Conservation (phyloP, 2,329 filamentous ascomycete species). For the Lecanosticta acicola region DNA sequence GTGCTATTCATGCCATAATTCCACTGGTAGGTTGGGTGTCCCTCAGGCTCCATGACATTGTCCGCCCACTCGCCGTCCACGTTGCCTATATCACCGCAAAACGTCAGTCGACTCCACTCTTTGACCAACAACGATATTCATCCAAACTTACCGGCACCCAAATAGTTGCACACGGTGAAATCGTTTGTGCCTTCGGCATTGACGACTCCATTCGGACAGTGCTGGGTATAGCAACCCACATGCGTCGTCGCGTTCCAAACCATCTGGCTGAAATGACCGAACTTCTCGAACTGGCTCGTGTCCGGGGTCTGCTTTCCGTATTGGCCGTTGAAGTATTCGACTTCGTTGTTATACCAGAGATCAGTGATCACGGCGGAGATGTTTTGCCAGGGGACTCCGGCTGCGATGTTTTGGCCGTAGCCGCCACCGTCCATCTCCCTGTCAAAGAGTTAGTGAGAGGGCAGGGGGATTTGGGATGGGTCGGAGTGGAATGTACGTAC, state of each 20-base stretch:
- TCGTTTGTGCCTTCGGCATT: slow-evolving; percentile 53
- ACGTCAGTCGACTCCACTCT: neutral
- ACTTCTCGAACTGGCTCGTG: slow-evolving; percentile 57
- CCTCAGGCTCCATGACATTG: slow-evolving; percentile 46
- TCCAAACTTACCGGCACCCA: slow-evolving; percentile 57
- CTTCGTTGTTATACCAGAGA: slow-evolving; percentile 84
- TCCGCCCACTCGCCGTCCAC: slow-evolving; percentile 47
- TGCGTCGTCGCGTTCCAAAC: slow-evolving; percentile 61
- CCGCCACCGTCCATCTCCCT: slow-evolving; percentile 54
- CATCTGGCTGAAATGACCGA: slow-evolving; percentile 72
- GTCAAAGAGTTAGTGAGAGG: slow-evolving; percentile 32
- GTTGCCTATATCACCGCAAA: slow-evolving; percentile 50
- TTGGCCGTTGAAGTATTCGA: slow-evolving; percentile 51
- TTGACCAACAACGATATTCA: neutral
- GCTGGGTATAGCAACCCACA: slow-evolving; percentile 58
- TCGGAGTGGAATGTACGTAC: too few relatives aligned
- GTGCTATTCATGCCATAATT: too few relatives aligned
- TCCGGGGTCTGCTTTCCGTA: slow-evolving; percentile 58
- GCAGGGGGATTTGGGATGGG: too few relatives aligned
- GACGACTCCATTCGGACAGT: too few relatives aligned
- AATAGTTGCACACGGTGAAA: slow-evolving; percentile 90
- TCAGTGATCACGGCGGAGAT: slow-evolving; percentile 67
- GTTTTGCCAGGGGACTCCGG: slow-evolving; percentile 52
- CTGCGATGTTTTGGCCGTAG: slow-evolving; percentile 92
- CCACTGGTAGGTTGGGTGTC: slow-evolving; percentile 33